phyloP scores from a whole-genome alignment of 2,329 filamentous ascomycete genomes.

The Penicillium sp. region DNA sequence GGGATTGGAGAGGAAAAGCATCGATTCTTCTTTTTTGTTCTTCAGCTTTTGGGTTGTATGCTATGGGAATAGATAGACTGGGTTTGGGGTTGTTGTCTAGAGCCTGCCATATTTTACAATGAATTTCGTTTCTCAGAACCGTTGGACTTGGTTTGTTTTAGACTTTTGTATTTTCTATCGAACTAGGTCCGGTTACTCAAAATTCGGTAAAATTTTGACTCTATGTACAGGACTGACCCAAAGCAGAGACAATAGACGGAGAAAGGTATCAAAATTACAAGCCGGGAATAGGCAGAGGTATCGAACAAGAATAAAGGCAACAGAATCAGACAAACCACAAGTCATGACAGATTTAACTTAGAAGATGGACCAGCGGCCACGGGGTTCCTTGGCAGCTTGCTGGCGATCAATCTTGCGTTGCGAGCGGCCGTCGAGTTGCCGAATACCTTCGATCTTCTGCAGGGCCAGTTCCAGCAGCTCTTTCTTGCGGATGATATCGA shows the following conservation, averaged over 20 bases:
- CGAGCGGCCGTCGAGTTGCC: constrained; percentile 72
- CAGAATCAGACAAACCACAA: constrained; percentile 1
- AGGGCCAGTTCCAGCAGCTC: constrained; percentile 88
- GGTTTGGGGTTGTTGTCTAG: constrained; percentile 16
- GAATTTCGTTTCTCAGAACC: background rate
- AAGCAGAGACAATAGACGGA: constrained; percentile 3
- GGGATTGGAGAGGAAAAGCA: constrained; percentile 21
- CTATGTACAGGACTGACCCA: constrained; percentile 14
- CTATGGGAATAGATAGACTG: constrained; percentile 29
- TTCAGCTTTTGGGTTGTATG: constrained; percentile 21
- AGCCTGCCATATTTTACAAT: constrained; percentile 7
- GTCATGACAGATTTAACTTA: constrained; percentile 20
- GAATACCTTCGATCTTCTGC: constrained; percentile 89
- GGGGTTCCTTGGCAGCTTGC: constrained; percentile 34
- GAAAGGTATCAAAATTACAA: constrained; percentile 14
- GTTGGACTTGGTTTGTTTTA: background rate
- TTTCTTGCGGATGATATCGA: constrained; percentile 88
- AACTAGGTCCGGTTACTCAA: no score
- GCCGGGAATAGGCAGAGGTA: constrained; percentile 3
- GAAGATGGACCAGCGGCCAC: constrained; percentile 43
- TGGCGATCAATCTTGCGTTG: constrained; percentile 43
- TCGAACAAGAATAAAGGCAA: background rate
- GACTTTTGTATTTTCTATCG: no score
- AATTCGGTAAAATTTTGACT: constrained; percentile 1
- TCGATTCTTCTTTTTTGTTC: constrained; percentile 10